Conservation (phyloP, 768 basidiomycete genomes). For the Suillus tomentosus region DNA sequence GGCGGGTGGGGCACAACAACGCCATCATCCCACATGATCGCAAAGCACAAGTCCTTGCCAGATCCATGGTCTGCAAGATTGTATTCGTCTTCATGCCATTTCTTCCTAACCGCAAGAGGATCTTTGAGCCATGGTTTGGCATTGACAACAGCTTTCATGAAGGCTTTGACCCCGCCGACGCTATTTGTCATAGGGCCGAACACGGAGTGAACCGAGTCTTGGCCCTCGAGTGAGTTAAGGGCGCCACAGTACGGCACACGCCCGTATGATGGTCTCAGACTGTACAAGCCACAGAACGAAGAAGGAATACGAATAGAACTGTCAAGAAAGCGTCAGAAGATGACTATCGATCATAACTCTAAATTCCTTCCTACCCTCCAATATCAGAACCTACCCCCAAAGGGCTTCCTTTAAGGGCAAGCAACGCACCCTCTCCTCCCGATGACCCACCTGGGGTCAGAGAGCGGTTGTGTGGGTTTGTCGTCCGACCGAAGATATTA, state of each 20-base stretch:
- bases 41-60: slow-evolving; percentile 54
- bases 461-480: slow-evolving; percentile 74
- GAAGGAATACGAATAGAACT: slow-evolving; percentile 76
- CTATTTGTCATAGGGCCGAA: slow-evolving; percentile 70
- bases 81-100: slow-evolving; percentile 64
- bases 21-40: slow-evolving; percentile 69
- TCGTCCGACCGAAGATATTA: slow-evolving; percentile 75
- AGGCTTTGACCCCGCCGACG: slow-evolving; percentile 60
- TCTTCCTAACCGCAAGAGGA: slow-evolving; percentile 55
- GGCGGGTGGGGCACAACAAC: slow-evolving; percentile 65
- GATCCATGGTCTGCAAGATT: slow-evolving; percentile 55
- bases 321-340: neutral
- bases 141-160: slow-evolving; percentile 64
- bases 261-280: slow-evolving; percentile 66
- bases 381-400: slow-evolving; percentile 80
- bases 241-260: slow-evolving; percentile 73
- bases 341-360: neutral
- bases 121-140: slow-evolving; percentile 68
- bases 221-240: slow-evolving; percentile 68
- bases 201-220: slow-evolving; percentile 70
- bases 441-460: slow-evolving; percentile 80
- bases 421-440: slow-evolving; percentile 82
- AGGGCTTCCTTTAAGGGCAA: slow-evolving; percentile 49
- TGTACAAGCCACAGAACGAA: slow-evolving; percentile 69
- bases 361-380: slow-evolving; percentile 52